These are phyloP conservation scores for Globisporangium solare DNA, from an alignment of 352 stramenopile genomes.

Conservation along the genomic window DNA sequence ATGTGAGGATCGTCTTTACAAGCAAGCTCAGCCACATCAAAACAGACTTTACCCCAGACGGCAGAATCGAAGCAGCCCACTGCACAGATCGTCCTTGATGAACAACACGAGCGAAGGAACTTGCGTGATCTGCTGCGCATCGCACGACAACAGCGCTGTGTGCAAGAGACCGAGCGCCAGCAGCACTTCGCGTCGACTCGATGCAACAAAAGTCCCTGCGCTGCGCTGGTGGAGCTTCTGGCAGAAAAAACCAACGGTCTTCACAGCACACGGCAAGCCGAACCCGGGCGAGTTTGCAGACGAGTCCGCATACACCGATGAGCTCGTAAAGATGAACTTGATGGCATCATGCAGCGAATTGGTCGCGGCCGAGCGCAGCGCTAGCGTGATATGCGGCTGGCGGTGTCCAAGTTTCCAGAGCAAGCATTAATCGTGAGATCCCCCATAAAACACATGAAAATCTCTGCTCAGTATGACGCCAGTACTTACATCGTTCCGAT, in stretches of 20 bases:
- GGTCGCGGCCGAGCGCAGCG: slow-evolving; percentile 58
- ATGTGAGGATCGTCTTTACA: not conserved
- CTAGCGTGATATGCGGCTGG: slow-evolving; percentile 55
- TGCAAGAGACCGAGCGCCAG: slow-evolving; percentile 70
- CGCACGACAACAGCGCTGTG: slow-evolving; percentile 44
- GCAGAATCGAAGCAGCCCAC: slow-evolving; percentile 62
- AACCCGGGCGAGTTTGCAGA: slow-evolving; percentile 31
- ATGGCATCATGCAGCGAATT: slow-evolving; percentile 61
- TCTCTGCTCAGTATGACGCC: too few species aligned
- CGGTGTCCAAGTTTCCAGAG: not conserved
- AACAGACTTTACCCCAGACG: slow-evolving; percentile 45
- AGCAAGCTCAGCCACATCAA: not conserved
- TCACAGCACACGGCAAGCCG: slow-evolving; percentile 71
- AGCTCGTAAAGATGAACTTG: slow-evolving; percentile 57
- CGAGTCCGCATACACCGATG: slow-evolving; percentile 40
- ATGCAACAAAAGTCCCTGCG: slow-evolving; percentile 13
- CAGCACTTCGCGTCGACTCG: slow-evolving; percentile 54
- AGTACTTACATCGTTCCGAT: slow-evolving; percentile 48
- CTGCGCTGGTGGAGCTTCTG: slow-evolving; percentile 67
- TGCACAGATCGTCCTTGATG: slow-evolving; percentile 82
- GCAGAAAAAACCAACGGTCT: slow-evolving; percentile 75
- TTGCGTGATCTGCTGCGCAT: slow-evolving; percentile 36
- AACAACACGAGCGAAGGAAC: slow-evolving; percentile 76
- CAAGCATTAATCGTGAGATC: slow-evolving; percentile 1
- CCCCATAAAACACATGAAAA: not conserved